These are phyloP conservation scores for Verticillium nonalfalfae DNA, from an alignment of 2,329 filamentous ascomycete genomes.

Conservation along the genomic window DNA sequence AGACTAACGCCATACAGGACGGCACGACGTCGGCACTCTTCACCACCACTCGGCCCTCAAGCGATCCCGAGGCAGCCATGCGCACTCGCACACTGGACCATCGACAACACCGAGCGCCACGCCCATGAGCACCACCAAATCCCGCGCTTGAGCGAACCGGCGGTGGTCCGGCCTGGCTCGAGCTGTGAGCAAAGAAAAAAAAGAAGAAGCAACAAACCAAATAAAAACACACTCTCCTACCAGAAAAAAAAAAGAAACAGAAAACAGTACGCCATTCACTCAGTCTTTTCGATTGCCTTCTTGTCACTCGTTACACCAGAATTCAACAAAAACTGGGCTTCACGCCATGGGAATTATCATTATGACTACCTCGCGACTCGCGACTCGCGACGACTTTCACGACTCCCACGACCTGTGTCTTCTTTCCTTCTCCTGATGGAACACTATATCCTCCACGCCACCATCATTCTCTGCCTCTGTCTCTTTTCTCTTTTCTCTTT, in stretches of 20 bases:
- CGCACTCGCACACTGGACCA: constrained; percentile 27
- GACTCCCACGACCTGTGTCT: constrained; percentile 10
- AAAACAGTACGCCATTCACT: not conserved
- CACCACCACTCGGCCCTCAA: constrained; percentile 32
- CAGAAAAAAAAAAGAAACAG: not conserved
- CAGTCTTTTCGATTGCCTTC: constrained; percentile 1
- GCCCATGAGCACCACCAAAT: constrained; percentile 26
- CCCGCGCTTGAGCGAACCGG: constrained; percentile 22
- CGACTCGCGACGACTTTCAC: constrained; percentile 13
- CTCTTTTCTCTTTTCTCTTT: constrained; percentile 2
- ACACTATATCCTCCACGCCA: constrained; percentile 6
- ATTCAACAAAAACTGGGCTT: constrained; percentile 3
- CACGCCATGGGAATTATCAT: constrained; percentile 4
- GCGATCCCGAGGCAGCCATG: constrained; percentile 33
- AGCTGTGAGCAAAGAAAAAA: not conserved
- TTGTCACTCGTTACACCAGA: constrained; percentile 2
- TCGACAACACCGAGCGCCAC: constrained; percentile 26
- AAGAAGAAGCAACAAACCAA: too few relatives aligned
- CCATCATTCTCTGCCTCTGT: not conserved
- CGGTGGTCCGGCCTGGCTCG: not conserved
- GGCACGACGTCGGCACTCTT: constrained; percentile 65
- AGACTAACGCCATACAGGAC: constrained; percentile 42
- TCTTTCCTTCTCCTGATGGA: not conserved
- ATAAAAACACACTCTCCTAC: too few relatives aligned
- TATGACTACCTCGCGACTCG: constrained; percentile 11